Percentiles rank a stretch among this genome's conserved stretches.
Evolutionary conservation across 2,329 filamentous ascomycete genomes (phyloP).

Genomic region (Gaeumannomyces tritici): DNA sequence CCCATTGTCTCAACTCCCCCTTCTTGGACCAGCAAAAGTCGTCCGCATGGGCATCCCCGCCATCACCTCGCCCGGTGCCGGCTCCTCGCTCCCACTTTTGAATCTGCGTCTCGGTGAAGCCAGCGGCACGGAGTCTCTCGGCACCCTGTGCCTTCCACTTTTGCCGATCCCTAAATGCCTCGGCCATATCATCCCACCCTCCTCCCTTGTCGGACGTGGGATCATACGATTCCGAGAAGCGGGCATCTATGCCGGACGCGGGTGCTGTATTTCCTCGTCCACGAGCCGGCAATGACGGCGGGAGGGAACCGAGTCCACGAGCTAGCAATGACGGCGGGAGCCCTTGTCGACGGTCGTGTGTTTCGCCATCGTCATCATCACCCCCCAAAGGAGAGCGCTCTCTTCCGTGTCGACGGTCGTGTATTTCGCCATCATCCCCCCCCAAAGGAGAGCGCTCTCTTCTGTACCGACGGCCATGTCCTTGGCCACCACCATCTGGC

Average conservation of each 20-base stretch:
- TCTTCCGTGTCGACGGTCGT: neutral
- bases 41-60: constrained; percentile 49
- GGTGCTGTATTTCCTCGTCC: constrained; percentile 60
- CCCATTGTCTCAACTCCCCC: constrained; percentile 57
- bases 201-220: constrained; percentile 48
- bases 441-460: neutral
- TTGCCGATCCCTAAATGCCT: constrained; percentile 70
- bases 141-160: constrained; percentile 68
- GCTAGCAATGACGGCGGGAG: no score
- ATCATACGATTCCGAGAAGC: constrained; percentile 62
- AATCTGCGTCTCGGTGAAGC: constrained; percentile 67
- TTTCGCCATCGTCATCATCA: neutral
- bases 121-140: constrained; percentile 64
- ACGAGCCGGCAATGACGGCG: constrained; percentile 45
- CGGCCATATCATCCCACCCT: constrained; percentile 73
- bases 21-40: constrained; percentile 63
- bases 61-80: constrained; percentile 31
- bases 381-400: neutral
- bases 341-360: neutral
- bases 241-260: constrained; percentile 63
- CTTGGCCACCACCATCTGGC: neutral
- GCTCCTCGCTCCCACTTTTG: constrained; percentile 56
- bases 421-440: neutral
- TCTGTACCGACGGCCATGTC: neutral
- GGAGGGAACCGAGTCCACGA: constrained; percentile 72